Percentiles rank a stretch among this genome's conserved stretches.
These are phyloP conservation scores for Coniochaeta prunicola DNA, from an alignment of 2,329 filamentous ascomycete species.

Conservation along the genomic window DNA sequence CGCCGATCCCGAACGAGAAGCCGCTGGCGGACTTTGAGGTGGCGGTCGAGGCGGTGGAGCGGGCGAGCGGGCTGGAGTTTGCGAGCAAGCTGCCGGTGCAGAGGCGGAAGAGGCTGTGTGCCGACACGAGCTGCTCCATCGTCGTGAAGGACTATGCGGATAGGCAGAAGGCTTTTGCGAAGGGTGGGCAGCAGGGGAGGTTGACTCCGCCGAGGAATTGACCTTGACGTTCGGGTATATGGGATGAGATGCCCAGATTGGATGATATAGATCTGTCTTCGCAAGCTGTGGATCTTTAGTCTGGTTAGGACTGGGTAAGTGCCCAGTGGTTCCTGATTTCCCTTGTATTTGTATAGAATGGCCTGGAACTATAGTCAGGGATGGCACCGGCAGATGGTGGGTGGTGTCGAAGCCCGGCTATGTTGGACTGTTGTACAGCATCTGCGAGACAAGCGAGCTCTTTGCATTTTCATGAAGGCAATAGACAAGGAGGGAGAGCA, in stretches of 20 bases:
- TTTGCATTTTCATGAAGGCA: not conserved
- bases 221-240: not conserved
- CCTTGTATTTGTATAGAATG: not conserved
- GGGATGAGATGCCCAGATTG: not conserved
- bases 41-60: conserved; percentile 84
- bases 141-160: conserved; percentile 73
- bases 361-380: not conserved
- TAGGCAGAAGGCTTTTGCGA: conserved; percentile 50
- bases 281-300: not conserved
- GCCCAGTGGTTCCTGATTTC: too few relatives aligned
- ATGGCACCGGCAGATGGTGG: not conserved
- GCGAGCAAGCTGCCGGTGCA: conserved; percentile 67
- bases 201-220: not conserved
- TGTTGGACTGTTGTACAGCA: not conserved
- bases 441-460: not conserved
- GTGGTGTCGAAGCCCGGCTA: not conserved
- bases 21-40: conserved; percentile 90
- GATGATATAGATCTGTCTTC: not conserved
- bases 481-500: not conserved
- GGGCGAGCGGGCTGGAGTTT: conserved; percentile 88
- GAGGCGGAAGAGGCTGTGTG: conserved; percentile 72
- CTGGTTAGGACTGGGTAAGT: not conserved
- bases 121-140: conserved; percentile 77
- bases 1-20: conserved; percentile 78
- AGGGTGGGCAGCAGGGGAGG: conserved; percentile 15